Base-by-base conservation (phyloP, 371 early-diverging fungal genomes). In the Mortierella sp. region DNA sequence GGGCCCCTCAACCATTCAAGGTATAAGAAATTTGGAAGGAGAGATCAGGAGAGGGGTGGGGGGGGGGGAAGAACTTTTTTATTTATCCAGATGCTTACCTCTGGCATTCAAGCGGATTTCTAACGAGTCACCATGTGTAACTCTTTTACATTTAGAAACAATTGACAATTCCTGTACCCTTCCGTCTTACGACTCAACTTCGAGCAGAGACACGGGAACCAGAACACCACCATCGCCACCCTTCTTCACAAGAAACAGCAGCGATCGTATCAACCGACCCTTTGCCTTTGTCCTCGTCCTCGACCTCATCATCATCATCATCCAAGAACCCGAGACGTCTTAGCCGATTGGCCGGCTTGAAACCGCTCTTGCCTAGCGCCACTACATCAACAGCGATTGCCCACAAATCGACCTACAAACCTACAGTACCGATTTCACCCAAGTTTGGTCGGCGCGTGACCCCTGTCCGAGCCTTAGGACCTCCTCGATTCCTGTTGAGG, bases 341-440 rank as follows among this genome's bases (percentile, higher is more conserved):
- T 21, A 60, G 37, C 58, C 69, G 66, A 47, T 28, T 68, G 1
- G 74, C 65, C 12, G 74, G 74, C 16, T 51, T 74, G 2, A 45
- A 45, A 21, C 66, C 65, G 1, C 53, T 69, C 14, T 63, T 67
- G 14, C 15, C 57, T 43, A 25, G 47, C 16, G 48, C 26, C 21
- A 55, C 29, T 7, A 29, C 60, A 0, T 16, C 55, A 2, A 30
- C 16, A 23, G 26, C 23, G 0, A 60, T 21, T 43, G 14, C 50
- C 4, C 2, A 4, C 21, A 65, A 25, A 15, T 11, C 67, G 16
- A 50, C 23, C 14, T 66, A 67, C 23, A 47, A 15, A 4, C 71
- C 70, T 0, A 75, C 75, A 2, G 59, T 70, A 18, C 71, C 75
- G 3, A 51, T 75, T 12, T 75, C 75, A 0, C 75, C 75, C 18